Evolutionary conservation across 176 grass and related monocot species (phyloP).

Genomic region (Oryza brachyantha): DNA sequence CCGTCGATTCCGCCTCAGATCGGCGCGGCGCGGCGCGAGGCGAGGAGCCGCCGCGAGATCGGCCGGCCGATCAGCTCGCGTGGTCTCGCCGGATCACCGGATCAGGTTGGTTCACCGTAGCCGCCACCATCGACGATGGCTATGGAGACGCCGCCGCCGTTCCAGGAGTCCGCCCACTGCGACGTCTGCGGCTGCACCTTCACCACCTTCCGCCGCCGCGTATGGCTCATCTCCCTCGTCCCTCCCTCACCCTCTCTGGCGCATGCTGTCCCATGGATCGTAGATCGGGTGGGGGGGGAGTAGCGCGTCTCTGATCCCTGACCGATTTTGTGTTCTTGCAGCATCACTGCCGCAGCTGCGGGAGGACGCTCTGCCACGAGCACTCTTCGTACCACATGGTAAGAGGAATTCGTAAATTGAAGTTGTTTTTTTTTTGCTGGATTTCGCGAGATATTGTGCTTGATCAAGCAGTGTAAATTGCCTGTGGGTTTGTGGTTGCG

Average conservation of each 20-base stretch:
- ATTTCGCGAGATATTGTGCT: not conserved
- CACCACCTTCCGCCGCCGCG: conserved; percentile 91
- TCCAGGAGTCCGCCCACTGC: conserved; percentile 90
- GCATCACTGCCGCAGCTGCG: conserved; percentile 97
- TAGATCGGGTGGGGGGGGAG: not conserved
- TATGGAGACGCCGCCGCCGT: conserved; percentile 73
- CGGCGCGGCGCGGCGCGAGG: conserved; percentile 17
- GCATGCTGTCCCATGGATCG: not conserved
- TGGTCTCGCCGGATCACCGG: not conserved
- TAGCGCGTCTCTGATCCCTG: not conserved
- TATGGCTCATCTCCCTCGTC: conserved; percentile 16
- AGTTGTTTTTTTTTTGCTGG: not conserved
- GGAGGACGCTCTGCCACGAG: conserved; percentile 84
- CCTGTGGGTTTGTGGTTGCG: not conserved
- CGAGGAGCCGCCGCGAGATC: not conserved
- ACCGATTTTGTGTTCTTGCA: conserved; percentile 24
- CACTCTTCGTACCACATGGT: conserved; percentile 98
- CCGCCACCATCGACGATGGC: not conserved
- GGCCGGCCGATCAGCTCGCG: not conserved
- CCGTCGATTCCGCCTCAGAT: conserved; percentile 27
- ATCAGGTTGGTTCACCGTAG: not conserved
- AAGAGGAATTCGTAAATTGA: not conserved
- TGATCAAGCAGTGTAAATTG: not conserved
- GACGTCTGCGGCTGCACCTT: conserved; percentile 94
- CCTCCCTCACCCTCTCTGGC: not conserved